A percentile compares a stretch with the other conserved stretches of the same genome.
phyloP scores from a whole-genome alignment of 768 basidiomycete species.

The Gyrodon lividus region DNA sequence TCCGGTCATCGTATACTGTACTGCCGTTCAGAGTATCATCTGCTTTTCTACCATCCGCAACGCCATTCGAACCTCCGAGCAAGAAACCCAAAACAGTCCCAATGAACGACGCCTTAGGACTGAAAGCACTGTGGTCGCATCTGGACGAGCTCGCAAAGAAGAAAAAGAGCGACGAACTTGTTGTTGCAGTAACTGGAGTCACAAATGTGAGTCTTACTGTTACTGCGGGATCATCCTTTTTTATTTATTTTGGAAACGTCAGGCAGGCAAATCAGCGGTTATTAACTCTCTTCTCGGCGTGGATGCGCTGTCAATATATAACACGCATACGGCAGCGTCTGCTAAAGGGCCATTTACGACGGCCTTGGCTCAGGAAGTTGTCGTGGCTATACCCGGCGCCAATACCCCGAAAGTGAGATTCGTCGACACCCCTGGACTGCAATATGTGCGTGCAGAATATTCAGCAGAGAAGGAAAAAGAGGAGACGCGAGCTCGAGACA shows the following conservation, averaged over 20 bases:
- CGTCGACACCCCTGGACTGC: conserved; percentile 87
- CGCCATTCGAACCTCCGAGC: conserved; percentile 29
- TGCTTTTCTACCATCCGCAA: conserved; percentile 53
- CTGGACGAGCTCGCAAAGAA: conserved; percentile 48
- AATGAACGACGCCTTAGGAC: conserved; percentile 60
- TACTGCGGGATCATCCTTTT: background rate
- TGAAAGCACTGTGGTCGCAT: conserved; percentile 47
- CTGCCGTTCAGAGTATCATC: conserved; percentile 74
- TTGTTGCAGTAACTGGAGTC: conserved; percentile 80
- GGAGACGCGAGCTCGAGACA: conserved; percentile 52
- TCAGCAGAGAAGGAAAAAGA: conserved; percentile 33
- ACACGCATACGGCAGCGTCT: conserved; percentile 41
- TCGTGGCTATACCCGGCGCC: conserved; percentile 45
- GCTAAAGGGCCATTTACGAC: conserved; percentile 65
- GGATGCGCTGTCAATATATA: conserved; percentile 55
- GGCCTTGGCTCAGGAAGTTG: conserved; percentile 64
- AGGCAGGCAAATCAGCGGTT: conserved; percentile 85
- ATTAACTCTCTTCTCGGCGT: conserved; percentile 72
- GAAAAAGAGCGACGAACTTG: conserved; percentile 49
- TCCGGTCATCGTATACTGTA: conserved; percentile 61
- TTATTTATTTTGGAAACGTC: conserved; percentile 5
- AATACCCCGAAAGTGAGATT: conserved; percentile 48
- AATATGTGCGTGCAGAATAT: conserved; percentile 41
- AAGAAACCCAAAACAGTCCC: conserved; percentile 46
- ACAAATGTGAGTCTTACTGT: conserved; percentile 60